Percentiles rank a stretch among this genome's conserved stretches.
Conservation (phyloP, 371 early-diverging fungal genomes). For the Phascolomyces articulosus region DNA sequence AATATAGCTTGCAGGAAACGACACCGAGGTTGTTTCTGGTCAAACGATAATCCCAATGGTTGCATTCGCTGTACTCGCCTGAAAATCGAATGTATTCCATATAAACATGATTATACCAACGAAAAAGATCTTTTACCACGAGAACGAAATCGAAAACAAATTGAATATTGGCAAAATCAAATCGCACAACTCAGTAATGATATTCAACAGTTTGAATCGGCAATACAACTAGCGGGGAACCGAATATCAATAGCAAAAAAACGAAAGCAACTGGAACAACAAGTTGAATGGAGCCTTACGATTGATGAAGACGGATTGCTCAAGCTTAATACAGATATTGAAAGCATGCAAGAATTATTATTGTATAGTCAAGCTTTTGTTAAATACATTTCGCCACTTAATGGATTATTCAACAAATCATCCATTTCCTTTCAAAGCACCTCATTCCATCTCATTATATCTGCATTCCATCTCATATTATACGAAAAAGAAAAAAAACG, state of each 20-base stretch:
- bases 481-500: background rate
- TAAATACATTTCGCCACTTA: conserved; percentile 12
- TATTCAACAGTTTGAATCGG: background rate
- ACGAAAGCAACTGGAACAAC: too few species aligned
- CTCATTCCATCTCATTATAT: background rate
- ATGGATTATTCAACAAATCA: conserved; percentile 6
- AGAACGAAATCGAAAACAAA: background rate
- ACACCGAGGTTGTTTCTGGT: conserved; percentile 4
- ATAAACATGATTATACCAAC: background rate
- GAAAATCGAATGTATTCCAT: conserved; percentile 1
- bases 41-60: background rate
- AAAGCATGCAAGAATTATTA: conserved; percentile 11
- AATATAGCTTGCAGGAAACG: conserved; percentile 5
- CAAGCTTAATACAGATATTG: conserved; percentile 11
- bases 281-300: conserved; percentile 15
- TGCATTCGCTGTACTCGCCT: conserved; percentile 1
- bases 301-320: conserved; percentile 14
- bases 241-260: background rate
- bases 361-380: conserved; percentile 8
- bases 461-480: background rate
- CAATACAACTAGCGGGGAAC: background rate
- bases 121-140: background rate
- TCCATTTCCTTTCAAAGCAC: conserved; percentile 1
- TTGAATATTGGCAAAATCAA: conserved; percentile 1
- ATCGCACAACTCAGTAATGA: background rate